Conservation (phyloP, 2,329 filamentous ascomycete genomes). For the Fusarium succisae region DNA sequence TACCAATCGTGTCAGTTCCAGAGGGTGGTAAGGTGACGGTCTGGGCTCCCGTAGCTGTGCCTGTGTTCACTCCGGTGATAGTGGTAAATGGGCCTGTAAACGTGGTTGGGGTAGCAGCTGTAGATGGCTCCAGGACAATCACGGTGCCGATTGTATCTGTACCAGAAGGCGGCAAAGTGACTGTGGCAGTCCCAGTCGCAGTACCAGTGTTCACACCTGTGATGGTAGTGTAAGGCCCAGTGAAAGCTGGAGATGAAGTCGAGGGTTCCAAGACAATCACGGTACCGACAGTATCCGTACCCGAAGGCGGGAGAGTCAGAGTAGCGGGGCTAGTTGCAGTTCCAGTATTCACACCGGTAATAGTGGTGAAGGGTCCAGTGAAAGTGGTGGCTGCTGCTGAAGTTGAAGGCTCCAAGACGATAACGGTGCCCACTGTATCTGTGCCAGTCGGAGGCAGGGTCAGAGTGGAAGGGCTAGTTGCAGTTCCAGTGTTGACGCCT, state of each 20-base stretch:
- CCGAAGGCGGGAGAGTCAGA: not conserved
- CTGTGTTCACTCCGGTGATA: not conserved
- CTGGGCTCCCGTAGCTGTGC: not conserved
- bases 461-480: not conserved
- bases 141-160: not conserved
- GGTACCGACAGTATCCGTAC: not conserved
- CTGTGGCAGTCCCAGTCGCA: not conserved
- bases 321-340: not conserved
- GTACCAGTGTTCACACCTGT: not conserved
- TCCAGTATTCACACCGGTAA: not conserved
- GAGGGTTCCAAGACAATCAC: not conserved
- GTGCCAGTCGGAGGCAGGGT: not conserved
- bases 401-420: not conserved
- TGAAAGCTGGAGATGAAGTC: not conserved
- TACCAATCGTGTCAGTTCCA: not conserved
- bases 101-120: not conserved
- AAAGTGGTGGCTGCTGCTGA: not conserved
- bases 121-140: not conserved
- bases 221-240: not conserved
- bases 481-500: not conserved
- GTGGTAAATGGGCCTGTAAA: not conserved
- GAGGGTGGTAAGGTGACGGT: not conserved
- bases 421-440: not conserved
- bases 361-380: not conserved
- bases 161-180: not conserved